These are phyloP conservation scores for Fusarium ramigenum DNA, from an alignment of 2,329 filamentous ascomycete species.

Conservation along the genomic window DNA sequence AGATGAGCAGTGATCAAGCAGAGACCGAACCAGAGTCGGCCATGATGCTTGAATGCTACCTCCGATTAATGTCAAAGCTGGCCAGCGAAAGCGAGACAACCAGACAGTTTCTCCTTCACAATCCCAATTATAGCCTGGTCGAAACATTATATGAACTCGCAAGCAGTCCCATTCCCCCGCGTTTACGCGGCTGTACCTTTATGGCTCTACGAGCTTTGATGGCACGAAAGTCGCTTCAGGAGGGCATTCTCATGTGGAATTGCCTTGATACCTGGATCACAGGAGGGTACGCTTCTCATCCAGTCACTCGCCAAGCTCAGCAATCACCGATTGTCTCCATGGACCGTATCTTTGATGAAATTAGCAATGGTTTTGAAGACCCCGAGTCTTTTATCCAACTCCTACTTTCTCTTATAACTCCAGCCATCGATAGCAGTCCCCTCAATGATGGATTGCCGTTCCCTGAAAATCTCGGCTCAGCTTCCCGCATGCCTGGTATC, in stretches of 20 bases:
- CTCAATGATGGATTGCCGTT: conserved; percentile 84
- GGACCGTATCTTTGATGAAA: conserved; percentile 76
- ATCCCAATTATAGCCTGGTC: conserved; percentile 72
- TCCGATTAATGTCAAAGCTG: conserved; percentile 86
- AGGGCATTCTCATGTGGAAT: conserved; percentile 81
- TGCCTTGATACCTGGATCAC: conserved; percentile 83
- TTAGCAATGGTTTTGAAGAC: conserved; percentile 84
- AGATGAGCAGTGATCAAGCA: conserved; percentile 71
- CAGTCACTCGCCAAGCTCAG: conserved; percentile 48
- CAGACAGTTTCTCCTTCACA: conserved; percentile 76
- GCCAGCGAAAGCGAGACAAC: conserved; percentile 77
- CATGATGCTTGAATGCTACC: conserved; percentile 96
- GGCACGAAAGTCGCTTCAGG: conserved; percentile 73
- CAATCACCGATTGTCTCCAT: conserved; percentile 55
- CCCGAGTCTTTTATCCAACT: conserved; percentile 85
- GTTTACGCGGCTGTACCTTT: conserved; percentile 86
- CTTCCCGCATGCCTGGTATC: conserved; percentile 81
- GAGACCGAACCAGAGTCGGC: conserved; percentile 89
- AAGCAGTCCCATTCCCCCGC: conserved; percentile 77
- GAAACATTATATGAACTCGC: conserved; percentile 82
- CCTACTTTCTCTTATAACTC: conserved; percentile 75
- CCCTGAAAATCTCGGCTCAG: conserved; percentile 82
- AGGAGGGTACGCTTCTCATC: conserved; percentile 60
- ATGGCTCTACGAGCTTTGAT: conserved; percentile 79
- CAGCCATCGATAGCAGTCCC: conserved; percentile 67